phyloP scores from a whole-genome alignment of 495 filamentous ascomycete species.

The Annulohypoxylon bovei region DNA sequence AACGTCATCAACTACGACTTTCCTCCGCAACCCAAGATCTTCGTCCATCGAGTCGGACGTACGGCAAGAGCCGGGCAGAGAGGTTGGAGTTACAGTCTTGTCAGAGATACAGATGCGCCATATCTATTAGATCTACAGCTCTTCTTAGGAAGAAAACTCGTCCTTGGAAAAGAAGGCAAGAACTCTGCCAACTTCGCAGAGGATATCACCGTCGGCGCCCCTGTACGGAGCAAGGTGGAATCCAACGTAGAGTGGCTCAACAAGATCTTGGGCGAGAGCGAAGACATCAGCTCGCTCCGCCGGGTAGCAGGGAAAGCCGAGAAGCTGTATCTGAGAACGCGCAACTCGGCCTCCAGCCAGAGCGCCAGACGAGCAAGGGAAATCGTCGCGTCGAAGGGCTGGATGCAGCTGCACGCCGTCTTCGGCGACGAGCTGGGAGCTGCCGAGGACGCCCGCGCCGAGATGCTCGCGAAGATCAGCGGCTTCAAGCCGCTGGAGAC shows the following conservation, averaged over 20 bases:
- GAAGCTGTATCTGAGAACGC: constrained; percentile 87
- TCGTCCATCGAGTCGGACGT: constrained; percentile 94
- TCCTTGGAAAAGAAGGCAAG: constrained; percentile 68
- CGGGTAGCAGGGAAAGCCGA: constrained; percentile 86
- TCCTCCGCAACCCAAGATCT: constrained; percentile 94
- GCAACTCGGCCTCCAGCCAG: constrained; percentile 86
- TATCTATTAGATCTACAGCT: constrained; percentile 96
- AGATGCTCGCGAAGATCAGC: constrained; percentile 86
- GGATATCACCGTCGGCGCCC: constrained; percentile 80
- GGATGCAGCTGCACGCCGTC: constrained; percentile 75
- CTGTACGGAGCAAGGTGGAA: constrained; percentile 76
- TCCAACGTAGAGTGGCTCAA: constrained; percentile 79
- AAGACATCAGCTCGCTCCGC: constrained; percentile 75
- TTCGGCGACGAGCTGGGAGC: constrained; percentile 74
- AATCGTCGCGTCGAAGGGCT: constrained; percentile 71
- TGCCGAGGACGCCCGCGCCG: constrained; percentile 75
- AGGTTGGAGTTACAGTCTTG: constrained; percentile 94
- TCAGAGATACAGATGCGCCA: constrained; percentile 83
- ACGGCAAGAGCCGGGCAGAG: constrained; percentile 91
- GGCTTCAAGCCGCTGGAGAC: constrained; percentile 90
- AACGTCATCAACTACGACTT: constrained; percentile 99
- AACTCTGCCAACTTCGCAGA: constrained; percentile 73
- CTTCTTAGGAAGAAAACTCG: constrained; percentile 83
- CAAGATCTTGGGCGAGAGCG: constrained; percentile 76
- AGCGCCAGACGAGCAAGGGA: constrained; percentile 87